Percentiles rank a stretch among this genome's conserved stretches.
These are phyloP conservation scores for Achaetomium macrosporum DNA, from an alignment of 2,329 filamentous ascomycete species.

Conservation along the genomic window DNA sequence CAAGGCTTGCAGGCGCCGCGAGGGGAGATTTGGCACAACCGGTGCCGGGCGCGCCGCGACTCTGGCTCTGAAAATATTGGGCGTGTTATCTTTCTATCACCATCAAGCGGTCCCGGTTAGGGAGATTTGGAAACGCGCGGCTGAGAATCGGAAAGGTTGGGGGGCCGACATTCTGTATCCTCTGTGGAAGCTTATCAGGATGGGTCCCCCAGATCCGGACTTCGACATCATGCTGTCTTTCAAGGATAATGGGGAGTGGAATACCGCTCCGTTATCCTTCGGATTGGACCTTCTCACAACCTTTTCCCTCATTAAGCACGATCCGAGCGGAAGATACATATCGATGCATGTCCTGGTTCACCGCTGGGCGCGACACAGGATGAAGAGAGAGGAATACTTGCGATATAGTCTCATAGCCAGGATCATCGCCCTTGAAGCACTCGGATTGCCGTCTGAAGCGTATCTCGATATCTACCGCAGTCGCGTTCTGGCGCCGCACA, in stretches of 20 bases:
- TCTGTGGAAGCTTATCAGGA: not conserved
- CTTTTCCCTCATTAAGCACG: constrained; percentile 22
- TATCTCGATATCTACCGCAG: not conserved
- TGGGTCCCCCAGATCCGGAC: not conserved
- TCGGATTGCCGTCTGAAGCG: not conserved
- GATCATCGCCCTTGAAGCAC: constrained; percentile 10
- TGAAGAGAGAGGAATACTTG: constrained; percentile 1
- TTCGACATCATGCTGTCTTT: not conserved
- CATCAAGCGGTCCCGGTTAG: constrained; percentile 19
- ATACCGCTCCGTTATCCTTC: not conserved
- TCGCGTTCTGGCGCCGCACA: not conserved
- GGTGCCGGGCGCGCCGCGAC: constrained; percentile 11
- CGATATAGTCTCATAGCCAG: not conserved
- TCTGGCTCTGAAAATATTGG: constrained; percentile 25
- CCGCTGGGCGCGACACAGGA: constrained; percentile 22
- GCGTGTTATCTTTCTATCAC: constrained; percentile 28
- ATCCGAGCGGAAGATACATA: not conserved
- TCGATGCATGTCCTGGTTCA: constrained; percentile 27
- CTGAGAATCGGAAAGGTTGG: not conserved
- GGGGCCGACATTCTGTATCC: not conserved
- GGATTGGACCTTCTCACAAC: constrained; percentile 12
- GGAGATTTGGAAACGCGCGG: constrained; percentile 18
- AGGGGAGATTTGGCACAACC: not conserved
- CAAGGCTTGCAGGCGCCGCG: constrained; percentile 6
- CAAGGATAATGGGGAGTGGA: constrained; percentile 8